Conservation (phyloP, 257 asterid species). For the Avicennia marina region DNA sequence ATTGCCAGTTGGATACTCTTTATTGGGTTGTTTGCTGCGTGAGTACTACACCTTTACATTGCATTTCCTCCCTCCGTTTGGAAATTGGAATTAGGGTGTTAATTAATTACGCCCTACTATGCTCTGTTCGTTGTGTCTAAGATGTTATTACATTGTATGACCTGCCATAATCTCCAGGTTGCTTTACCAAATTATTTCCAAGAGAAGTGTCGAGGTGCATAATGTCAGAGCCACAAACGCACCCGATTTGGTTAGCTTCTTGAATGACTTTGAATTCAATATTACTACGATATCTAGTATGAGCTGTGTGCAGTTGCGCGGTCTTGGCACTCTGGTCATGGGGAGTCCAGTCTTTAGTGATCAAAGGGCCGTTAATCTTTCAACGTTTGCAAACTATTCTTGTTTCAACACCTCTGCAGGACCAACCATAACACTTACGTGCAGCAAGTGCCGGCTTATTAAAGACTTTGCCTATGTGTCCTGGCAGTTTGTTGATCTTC, state of each 20-base stretch:
- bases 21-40: constrained; percentile 87
- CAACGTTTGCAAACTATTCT: constrained; percentile 72
- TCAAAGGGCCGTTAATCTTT: constrained; percentile 56
- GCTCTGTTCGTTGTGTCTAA: background rate
- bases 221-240: constrained; percentile 75
- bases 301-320: constrained; percentile 88
- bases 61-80: background rate
- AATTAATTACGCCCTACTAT: background rate
- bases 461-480: constrained; percentile 58
- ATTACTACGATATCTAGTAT: constrained; percentile 81
- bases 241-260: constrained; percentile 71
- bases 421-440: constrained; percentile 65
- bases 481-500: constrained; percentile 91
- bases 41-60: constrained; percentile 32
- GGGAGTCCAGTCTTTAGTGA: constrained; percentile 67
- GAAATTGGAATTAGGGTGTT: background rate
- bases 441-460: constrained; percentile 58
- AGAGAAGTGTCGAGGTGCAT: constrained; percentile 83
- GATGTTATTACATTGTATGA: constrained; percentile 2
- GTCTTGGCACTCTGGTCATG: constrained; percentile 63
- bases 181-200: constrained; percentile 85
- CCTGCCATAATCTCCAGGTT: constrained; percentile 43
- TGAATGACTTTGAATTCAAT: constrained; percentile 76
- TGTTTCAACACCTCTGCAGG: constrained; percentile 80
- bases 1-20: constrained; percentile 90